Evolutionary conservation across 2,329 filamentous ascomycete genomes (phyloP).

Genomic region (Eutypella sp.): DNA sequence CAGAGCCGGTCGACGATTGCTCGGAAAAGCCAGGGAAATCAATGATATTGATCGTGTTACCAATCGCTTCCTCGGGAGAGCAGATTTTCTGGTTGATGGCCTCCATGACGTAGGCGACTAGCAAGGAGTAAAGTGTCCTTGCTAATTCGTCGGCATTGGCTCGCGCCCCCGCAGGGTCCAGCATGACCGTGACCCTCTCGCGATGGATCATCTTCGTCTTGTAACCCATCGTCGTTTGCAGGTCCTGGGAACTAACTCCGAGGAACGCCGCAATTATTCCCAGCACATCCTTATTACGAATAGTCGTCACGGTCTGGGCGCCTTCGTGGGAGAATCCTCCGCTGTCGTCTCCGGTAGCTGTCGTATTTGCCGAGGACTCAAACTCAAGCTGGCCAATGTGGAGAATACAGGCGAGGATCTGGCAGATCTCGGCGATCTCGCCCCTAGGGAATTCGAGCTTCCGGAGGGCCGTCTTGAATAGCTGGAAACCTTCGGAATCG

Average conservation of each 20-base stretch:
- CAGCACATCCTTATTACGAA: constrained; percentile 90
- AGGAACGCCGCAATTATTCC: constrained; percentile 89
- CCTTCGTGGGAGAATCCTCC: constrained; percentile 96
- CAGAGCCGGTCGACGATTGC: constrained; percentile 74
- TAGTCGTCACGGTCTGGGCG: constrained; percentile 75
- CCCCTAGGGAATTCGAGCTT: constrained; percentile 91
- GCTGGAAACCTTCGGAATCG: constrained; percentile 89
- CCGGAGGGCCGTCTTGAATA: constrained; percentile 92
- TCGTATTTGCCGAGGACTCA: constrained; percentile 73
- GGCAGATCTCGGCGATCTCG: constrained; percentile 95
- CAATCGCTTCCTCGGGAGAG: constrained; percentile 79
- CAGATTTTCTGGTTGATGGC: constrained; percentile 86
- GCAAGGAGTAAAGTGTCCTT: constrained; percentile 84
- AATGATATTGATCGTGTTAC: constrained; percentile 89
- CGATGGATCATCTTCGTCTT: constrained; percentile 95
- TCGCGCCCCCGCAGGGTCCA: constrained; percentile 85
- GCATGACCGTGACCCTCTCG: constrained; percentile 97
- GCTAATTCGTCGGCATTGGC: constrained; percentile 92
- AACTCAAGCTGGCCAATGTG: constrained; percentile 98
- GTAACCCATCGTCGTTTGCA: constrained; percentile 87
- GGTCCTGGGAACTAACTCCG: constrained; percentile 72
- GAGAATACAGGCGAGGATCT: constrained; percentile 88
- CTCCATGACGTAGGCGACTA: constrained; percentile 93
- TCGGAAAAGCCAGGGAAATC: constrained; percentile 96
- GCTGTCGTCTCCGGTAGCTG: constrained; percentile 78